Evolutionary conservation across 177 flowering plant genomes (phyloP), one percentile per base, ranked within the genome.

Genomic region (Vitis hybrid): DNA sequence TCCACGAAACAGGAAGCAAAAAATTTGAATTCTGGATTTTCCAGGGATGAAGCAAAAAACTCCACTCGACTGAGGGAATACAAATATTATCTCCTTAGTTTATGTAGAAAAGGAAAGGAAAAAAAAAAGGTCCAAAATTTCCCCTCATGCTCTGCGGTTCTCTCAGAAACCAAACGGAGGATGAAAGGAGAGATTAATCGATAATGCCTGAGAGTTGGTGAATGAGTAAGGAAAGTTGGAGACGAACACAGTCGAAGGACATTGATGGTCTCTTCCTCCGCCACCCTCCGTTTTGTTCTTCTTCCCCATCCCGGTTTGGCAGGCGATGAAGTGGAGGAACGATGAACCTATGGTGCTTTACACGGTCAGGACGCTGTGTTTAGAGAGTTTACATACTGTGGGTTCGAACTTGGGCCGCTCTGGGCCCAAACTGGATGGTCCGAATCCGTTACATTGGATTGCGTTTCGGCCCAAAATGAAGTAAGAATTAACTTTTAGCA

Each of bases 161-260:
- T 55, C 68, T 54, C 50, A 15, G 55, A 11, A 76, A 47, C 69
- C 53, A 72, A 72, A 73, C 33, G 24, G 54, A 58, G 54, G 2
- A 14, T 17, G 1, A 51, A 50, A 59, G 57, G 49, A 6, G 20
- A 52, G 58, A 22, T 14, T n/a, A 1, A 19, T 64, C 17, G 19
- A 9, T 22, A 65, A 59, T 72, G 82, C 93, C 93, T 87, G 88
- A 57, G 88, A 65, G 62, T 83, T 90, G 44, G 93, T 85, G 77
- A 87, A 86, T 2, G 93, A 79, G 76, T 81, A 92, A 5, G 97
- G 95, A 59, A 90, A 62, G 76, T 86, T 86, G 71, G 82, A 69
- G 60, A 92, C 87, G 79, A 86, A 89, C 12, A 92, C 75, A 3
- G 95, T 92, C 2, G 87, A 80, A 15, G 84, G 77, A n/a, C 77